phyloP scores from a whole-genome alignment of 306 rosid genomes.

The Trichosanthes truncata region DNA sequence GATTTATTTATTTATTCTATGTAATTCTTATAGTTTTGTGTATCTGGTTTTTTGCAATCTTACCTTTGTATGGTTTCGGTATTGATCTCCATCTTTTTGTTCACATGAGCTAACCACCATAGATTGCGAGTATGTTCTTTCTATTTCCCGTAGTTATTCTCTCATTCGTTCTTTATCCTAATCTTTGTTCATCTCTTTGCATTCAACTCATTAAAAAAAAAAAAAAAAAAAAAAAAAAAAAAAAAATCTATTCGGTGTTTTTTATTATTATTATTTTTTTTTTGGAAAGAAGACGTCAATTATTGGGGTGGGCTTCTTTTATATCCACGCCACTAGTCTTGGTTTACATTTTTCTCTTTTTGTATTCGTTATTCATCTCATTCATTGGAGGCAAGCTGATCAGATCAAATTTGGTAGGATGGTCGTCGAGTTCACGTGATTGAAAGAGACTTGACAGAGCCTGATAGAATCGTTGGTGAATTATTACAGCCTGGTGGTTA shows the following conservation, averaged over 20 bases:
- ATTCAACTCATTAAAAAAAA: background rate
- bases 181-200: no score
- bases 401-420: conserved; percentile 31
- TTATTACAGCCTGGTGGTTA: conserved; percentile 89
- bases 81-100: no score
- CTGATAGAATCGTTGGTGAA: conserved; percentile 91
- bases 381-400: background rate
- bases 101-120: no score
- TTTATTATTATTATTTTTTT: no score
- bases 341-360: background rate
- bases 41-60: no score
- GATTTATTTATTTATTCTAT: no score
- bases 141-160: no score
- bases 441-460: conserved; percentile 83
- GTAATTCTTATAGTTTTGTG: no score
- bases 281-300: background rate
- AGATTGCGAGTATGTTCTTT: no score
- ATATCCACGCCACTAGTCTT: background rate
- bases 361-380: background rate
- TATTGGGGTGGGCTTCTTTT: background rate
- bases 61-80: no score
- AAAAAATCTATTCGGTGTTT: no score
- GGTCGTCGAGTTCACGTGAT: conserved; percentile 80
- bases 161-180: background rate
- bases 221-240: background rate